Percentiles rank a stretch among this genome's conserved stretches.
Evolutionary conservation across 1,139 yeast genomes (phyloP).

Genomic region (Yarrowia galli): DNA sequence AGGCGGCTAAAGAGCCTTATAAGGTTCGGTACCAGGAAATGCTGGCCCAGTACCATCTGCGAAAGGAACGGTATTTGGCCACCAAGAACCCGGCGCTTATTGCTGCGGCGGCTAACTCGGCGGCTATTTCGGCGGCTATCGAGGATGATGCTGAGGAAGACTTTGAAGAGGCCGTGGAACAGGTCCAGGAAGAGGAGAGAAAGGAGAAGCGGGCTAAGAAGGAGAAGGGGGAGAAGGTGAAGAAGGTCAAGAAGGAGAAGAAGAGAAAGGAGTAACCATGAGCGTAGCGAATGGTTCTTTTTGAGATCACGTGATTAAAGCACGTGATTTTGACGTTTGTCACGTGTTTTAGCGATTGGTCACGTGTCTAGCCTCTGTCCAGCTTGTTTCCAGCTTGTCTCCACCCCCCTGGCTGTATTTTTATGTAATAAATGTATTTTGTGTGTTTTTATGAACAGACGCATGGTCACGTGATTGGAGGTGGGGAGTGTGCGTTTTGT

Average conservation of each 20-base stretch:
- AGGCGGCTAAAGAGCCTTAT: conserved; percentile 20
- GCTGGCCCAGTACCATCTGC: conserved; percentile 18
- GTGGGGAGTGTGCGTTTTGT: no score
- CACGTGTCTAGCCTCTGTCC: background rate
- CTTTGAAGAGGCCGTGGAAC: background rate
- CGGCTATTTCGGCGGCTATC: background rate
- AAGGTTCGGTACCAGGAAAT: conserved; percentile 22
- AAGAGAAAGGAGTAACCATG: background rate
- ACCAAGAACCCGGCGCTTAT: conserved; percentile 15
- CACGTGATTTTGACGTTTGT: no score
- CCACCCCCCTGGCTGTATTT: conserved; percentile 26
- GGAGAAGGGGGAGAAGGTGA: conserved; percentile 16
- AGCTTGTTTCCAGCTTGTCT: background rate
- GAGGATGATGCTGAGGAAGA: conserved; percentile 19
- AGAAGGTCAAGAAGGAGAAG: conserved; percentile 19
- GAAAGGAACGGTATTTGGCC: conserved; percentile 15
- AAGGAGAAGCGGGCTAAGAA: conserved; percentile 14
- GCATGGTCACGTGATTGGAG: background rate
- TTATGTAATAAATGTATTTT: conserved; percentile 20
- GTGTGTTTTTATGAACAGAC: background rate
- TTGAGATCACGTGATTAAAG: no score
- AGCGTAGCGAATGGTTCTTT: background rate
- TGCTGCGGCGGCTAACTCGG: conserved; percentile 1
- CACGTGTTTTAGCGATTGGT: no score
- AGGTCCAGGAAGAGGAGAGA: conserved; percentile 1